phyloP scores from a whole-genome alignment of 2,329 filamentous ascomycete genomes.

The Zymoseptoria brevis region DNA sequence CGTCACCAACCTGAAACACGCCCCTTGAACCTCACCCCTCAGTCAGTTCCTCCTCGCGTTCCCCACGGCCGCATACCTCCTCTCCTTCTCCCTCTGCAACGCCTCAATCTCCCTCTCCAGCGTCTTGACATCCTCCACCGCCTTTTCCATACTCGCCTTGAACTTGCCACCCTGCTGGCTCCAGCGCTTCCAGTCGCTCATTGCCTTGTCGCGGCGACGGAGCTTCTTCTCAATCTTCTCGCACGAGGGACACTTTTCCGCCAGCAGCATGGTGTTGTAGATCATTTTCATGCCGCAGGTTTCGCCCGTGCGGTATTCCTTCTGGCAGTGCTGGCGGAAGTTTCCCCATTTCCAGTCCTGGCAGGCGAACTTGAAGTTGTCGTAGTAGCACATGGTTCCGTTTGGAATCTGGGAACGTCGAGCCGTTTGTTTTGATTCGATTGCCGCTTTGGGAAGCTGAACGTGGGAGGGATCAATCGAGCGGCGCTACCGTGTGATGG shows the following conservation, averaged over 20 bases:
- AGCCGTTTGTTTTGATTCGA: neutral
- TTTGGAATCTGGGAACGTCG: neutral
- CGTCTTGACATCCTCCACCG: conserved; percentile 62
- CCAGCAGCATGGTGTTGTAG: conserved; percentile 59
- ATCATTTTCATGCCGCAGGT: conserved; percentile 93
- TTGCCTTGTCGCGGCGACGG: conserved; percentile 66
- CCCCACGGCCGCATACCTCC: conserved; percentile 19
- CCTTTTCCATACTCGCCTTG: conserved; percentile 56
- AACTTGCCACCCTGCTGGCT: conserved; percentile 57
- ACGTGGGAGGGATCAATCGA: neutral
- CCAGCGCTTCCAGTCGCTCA: conserved; percentile 70
- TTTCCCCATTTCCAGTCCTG: conserved; percentile 92
- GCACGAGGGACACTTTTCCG: conserved; percentile 71
- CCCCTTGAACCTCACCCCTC: neutral
- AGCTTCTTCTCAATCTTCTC: conserved; percentile 82
- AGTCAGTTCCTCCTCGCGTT: conserved; percentile 13
- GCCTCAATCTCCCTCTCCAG: conserved; percentile 62
- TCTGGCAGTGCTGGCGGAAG: conserved; percentile 86
- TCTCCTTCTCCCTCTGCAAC: conserved; percentile 36
- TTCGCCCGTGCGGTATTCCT: conserved; percentile 91
- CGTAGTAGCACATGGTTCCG: conserved; percentile 81
- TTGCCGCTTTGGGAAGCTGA: conserved; percentile 2
- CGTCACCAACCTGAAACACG: neutral
- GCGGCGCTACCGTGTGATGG: conserved; percentile 3
- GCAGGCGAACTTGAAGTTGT: conserved; percentile 76